These are phyloP conservation scores for Nidula microcarpa DNA, from an alignment of 768 basidiomycete genomes.

Conservation along the genomic window DNA sequence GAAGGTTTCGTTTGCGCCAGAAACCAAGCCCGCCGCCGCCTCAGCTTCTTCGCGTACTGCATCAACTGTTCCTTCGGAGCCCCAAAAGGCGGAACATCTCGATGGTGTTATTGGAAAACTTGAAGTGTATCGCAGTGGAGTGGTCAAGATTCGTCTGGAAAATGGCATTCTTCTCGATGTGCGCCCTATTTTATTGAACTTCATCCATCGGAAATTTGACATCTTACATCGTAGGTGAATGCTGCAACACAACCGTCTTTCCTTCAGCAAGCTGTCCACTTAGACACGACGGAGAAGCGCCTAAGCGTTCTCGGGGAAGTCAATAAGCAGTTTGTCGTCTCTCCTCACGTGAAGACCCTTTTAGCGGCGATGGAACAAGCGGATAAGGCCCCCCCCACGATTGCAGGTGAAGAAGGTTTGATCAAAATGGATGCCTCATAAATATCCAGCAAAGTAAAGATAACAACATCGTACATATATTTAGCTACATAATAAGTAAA, in stretches of 20 bases:
- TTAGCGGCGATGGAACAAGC: conserved; percentile 60
- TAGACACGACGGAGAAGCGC: conserved; percentile 58
- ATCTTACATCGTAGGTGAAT: conserved; percentile 49
- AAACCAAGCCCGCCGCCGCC: conserved; percentile 41
- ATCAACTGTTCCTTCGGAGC: conserved; percentile 24
- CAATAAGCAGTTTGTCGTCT: conserved; percentile 78
- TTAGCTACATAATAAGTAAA: too few relatives aligned
- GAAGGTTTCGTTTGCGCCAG: conserved; percentile 64
- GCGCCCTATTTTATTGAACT: background rate
- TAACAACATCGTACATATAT: too few relatives aligned
- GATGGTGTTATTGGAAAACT: conserved; percentile 84
- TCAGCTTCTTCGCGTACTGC: conserved; percentile 18
- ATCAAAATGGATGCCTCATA: conserved; percentile 47
- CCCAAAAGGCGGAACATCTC: conserved; percentile 30
- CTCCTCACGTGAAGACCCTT: conserved; percentile 79
- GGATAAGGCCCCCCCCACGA: conserved; percentile 27
- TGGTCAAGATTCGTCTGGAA: conserved; percentile 80
- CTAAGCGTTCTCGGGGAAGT: conserved; percentile 82
- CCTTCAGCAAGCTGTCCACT: conserved; percentile 79
- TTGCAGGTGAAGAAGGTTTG: conserved; percentile 43
- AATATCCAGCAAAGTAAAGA: too few relatives aligned
- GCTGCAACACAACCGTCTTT: conserved; percentile 85
- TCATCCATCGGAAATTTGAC: conserved; percentile 2
- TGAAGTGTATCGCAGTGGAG: conserved; percentile 82
- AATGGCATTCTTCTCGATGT: conserved; percentile 86